phyloP scores from a whole-genome alignment of 352 stramenopile genomes.

The Globisporangium spinosum region DNA sequence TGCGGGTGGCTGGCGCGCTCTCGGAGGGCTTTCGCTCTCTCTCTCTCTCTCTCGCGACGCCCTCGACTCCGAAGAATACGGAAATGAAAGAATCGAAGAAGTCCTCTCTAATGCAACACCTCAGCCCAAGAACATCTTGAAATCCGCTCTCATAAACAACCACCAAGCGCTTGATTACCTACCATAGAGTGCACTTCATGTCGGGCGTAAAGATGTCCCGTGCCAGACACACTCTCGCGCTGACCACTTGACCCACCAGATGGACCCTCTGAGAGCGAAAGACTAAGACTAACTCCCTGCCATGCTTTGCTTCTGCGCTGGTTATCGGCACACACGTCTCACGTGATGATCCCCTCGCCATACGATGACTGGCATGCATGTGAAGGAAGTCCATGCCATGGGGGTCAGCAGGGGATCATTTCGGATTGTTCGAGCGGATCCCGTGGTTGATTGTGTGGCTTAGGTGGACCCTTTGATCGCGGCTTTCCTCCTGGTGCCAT shows the following conservation, averaged over 20 bases:
- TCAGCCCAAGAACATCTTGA: too few relatives aligned
- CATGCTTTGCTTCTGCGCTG: neutral
- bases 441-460: neutral
- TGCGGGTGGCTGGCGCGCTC: too few relatives aligned
- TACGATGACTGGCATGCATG: neutral
- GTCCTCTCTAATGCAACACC: too few relatives aligned
- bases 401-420: neutral
- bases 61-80: too few relatives aligned
- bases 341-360: neutral
- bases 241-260: constrained; percentile 7
- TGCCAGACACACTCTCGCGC: neutral
- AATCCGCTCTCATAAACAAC: neutral
- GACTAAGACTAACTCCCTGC: neutral
- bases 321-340: too few relatives aligned
- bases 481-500: neutral
- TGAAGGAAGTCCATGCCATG: neutral
- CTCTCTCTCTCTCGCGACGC: too few relatives aligned
- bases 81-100: too few relatives aligned
- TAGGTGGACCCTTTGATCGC: neutral
- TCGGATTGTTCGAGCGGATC: neutral
- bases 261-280: neutral
- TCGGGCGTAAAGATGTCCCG: neutral
- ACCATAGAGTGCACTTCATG: neutral
- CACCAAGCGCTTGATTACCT: neutral
- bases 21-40: too few relatives aligned